A percentile compares a stretch with the other conserved stretches of the same genome.
These are phyloP conservation scores for Aureobasidium sp. DNA, from an alignment of 2,329 filamentous ascomycete species.

Conservation along the genomic window DNA sequence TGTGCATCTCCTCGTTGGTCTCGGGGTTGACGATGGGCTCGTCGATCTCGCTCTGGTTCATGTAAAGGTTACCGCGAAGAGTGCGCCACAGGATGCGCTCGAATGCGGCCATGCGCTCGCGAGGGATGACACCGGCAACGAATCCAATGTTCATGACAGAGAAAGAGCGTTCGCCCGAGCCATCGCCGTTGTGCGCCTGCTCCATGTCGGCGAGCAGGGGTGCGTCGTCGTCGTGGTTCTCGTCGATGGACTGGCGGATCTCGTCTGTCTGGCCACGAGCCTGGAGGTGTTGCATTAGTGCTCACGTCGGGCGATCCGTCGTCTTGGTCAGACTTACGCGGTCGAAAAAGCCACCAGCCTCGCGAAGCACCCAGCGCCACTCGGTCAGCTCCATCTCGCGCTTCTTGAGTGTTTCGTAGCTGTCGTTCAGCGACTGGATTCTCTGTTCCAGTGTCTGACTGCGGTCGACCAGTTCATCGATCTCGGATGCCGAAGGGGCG, in stretches of 20 bases:
- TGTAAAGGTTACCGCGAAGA: slow-evolving; percentile 93
- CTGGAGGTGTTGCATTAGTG: slow-evolving; percentile 24
- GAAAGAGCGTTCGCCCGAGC: slow-evolving; percentile 71
- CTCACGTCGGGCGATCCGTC: background rate
- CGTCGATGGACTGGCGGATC: slow-evolving; percentile 80
- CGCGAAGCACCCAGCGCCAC: slow-evolving; percentile 95
- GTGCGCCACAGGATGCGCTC: slow-evolving; percentile 97
- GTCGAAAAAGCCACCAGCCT: slow-evolving; percentile 96
- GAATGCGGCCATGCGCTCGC: slow-evolving; percentile 88
- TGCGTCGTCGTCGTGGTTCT: slow-evolving; percentile 89
- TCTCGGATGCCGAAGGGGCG: slow-evolving; percentile 83
- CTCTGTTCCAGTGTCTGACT: slow-evolving; percentile 88
- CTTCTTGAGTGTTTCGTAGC: slow-evolving; percentile 97
- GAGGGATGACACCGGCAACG: slow-evolving; percentile 87
- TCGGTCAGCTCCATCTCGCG: slow-evolving; percentile 93
- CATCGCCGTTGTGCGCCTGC: slow-evolving; percentile 62
- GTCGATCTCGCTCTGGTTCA: slow-evolving; percentile 98
- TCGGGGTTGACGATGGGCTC: slow-evolving; percentile 85
- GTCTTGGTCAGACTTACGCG: slow-evolving; percentile 36
- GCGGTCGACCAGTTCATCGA: slow-evolving; percentile 88
- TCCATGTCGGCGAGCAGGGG: slow-evolving; percentile 89
- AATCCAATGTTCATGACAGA: slow-evolving; percentile 99
- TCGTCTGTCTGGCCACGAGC: slow-evolving; percentile 95
- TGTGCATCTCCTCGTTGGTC: slow-evolving; percentile 84
- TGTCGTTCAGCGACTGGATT: slow-evolving; percentile 86